Percentiles rank a stretch among this genome's conserved stretches.
phyloP scores from a whole-genome alignment of 2,329 filamentous ascomycete species.

The Calonectria henricotiae region DNA sequence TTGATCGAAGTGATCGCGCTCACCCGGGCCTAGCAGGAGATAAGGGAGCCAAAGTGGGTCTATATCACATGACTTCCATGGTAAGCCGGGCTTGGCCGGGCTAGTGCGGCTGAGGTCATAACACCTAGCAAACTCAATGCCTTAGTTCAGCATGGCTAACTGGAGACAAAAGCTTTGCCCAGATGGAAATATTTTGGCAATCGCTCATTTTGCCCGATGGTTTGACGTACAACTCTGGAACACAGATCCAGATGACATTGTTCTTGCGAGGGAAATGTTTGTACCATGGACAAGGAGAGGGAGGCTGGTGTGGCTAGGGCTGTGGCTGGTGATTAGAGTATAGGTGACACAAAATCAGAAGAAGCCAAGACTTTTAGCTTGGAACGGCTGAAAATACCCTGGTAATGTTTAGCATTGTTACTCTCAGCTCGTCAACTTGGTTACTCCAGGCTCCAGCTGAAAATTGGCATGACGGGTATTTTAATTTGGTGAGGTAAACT shows the following conservation, averaged over 20 bases:
- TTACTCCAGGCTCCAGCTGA: constrained; percentile 5
- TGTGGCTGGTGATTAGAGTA: not conserved
- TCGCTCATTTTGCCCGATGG: constrained; percentile 5
- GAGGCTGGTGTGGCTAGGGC: not conserved
- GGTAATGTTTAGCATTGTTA: constrained; percentile 7
- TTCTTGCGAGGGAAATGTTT: not conserved
- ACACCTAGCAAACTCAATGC: no score
- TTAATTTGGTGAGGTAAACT: not conserved
- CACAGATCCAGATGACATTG: not conserved
- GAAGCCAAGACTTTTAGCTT: constrained; percentile 25
- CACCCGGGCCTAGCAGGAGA: no score
- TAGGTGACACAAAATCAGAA: not conserved
- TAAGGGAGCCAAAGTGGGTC: no score
- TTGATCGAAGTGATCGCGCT: no score
- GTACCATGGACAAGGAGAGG: constrained; percentile 1
- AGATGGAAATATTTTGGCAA: constrained; percentile 5
- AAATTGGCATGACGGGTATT: not conserved
- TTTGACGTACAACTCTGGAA: not conserved
- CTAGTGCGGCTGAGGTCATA: no score
- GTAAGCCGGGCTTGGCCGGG: no score
- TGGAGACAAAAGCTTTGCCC: not conserved
- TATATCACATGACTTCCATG: no score
- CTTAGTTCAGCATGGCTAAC: not conserved
- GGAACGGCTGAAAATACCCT: constrained; percentile 24
- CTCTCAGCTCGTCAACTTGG: not conserved